These are phyloP conservation scores for Fusarium mexicanum DNA, from an alignment of 2,329 filamentous ascomycete species.

Conservation along the genomic window DNA sequence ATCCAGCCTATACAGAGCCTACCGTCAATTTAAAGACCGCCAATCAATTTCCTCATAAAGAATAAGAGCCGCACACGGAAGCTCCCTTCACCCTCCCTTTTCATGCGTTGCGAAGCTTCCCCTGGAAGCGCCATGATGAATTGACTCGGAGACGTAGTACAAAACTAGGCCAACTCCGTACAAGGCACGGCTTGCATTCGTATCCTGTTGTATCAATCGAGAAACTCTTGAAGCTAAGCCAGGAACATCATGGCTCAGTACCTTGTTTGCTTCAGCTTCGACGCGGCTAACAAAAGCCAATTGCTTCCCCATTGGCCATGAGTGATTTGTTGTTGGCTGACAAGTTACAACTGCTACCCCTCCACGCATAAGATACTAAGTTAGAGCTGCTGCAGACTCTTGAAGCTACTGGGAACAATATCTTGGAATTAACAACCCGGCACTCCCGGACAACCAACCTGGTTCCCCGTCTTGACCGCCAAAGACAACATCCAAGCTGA, in stretches of 20 bases:
- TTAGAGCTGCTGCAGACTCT: constrained; percentile 8
- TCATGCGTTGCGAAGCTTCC: constrained; percentile 17
- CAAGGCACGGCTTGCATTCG: constrained; percentile 16
- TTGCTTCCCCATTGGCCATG: constrained; percentile 17
- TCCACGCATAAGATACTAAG: background rate
- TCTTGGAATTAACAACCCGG: constrained; percentile 22
- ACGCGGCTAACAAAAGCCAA: constrained; percentile 28
- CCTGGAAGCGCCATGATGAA: constrained; percentile 14
- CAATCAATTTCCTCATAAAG: constrained; percentile 20
- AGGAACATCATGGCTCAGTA: constrained; percentile 23
- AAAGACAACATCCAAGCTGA: constrained; percentile 19
- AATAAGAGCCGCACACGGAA: constrained; percentile 26
- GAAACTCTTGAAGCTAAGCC: constrained; percentile 21
- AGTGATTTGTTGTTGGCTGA: constrained; percentile 35
- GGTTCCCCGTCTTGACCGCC: constrained; percentile 34
- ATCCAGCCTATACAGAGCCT: background rate
- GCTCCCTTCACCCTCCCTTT: background rate
- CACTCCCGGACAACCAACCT: constrained; percentile 16
- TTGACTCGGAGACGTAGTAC: constrained; percentile 17
- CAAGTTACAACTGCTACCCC: background rate
- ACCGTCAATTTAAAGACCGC: background rate
- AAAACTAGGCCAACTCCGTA: constrained; percentile 29
- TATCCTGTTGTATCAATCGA: constrained; percentile 5
- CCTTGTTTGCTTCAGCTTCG: constrained; percentile 1
- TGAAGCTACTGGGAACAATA: constrained; percentile 9